Evolutionary conservation across 768 basidiomycete genomes (phyloP).

Genomic region (Phallus indusiatus): DNA sequence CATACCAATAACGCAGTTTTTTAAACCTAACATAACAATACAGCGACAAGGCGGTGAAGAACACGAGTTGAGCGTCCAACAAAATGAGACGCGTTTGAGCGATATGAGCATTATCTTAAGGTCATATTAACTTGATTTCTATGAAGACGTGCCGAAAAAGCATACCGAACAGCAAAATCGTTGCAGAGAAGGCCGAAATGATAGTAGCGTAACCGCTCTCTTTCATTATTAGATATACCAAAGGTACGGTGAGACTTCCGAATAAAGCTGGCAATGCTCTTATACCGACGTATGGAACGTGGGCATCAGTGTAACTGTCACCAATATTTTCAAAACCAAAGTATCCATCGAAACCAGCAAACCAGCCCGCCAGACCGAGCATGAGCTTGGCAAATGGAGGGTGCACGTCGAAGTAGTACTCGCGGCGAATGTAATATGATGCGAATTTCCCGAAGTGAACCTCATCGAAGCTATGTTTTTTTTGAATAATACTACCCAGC

Average conservation of each 20-base stretch:
- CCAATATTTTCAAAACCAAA: constrained; percentile 95
- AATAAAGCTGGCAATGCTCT: constrained; percentile 86
- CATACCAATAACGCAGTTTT: constrained; percentile 80
- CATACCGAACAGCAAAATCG: constrained; percentile 80
- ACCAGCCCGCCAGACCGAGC: constrained; percentile 91
- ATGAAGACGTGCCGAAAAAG: constrained; percentile 8
- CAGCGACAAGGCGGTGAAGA: constrained; percentile 92
- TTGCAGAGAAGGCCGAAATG: constrained; percentile 84
- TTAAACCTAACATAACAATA: constrained; percentile 91
- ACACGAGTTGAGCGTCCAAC: constrained; percentile 85
- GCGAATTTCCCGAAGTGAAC: constrained; percentile 99
- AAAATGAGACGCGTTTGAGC: constrained; percentile 95
- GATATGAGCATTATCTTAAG: constrained; percentile 87
- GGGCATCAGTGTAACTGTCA: constrained; percentile 76
- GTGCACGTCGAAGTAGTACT: constrained; percentile 99
- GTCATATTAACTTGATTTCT: not conserved
- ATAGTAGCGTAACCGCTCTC: constrained; percentile 93
- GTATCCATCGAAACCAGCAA: constrained; percentile 89
- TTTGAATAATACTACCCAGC: not conserved
- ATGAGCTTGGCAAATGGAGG: constrained; percentile 95
- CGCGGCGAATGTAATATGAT: constrained; percentile 80
- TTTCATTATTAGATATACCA: constrained; percentile 96
- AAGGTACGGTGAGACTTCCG: constrained; percentile 80
- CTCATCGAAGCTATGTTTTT: constrained; percentile 73
- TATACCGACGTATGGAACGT: constrained; percentile 93